A percentile compares a stretch with the other conserved stretches of the same genome.
Conservation (phyloP, 257 asterid species). For the Leptodermis oblonga region DNA sequence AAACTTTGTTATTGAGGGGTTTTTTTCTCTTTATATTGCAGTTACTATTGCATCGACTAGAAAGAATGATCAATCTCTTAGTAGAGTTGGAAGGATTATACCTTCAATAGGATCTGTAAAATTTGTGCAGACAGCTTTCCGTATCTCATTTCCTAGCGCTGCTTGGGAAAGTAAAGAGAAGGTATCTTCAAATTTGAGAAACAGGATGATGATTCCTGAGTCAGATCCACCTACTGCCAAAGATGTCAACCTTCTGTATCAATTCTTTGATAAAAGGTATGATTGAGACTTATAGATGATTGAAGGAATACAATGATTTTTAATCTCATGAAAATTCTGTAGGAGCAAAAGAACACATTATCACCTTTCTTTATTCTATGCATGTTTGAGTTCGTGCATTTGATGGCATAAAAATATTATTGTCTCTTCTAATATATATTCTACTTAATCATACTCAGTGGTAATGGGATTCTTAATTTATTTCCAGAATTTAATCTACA, state of each 20-base stretch:
- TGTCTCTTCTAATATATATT: background rate
- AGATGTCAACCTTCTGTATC: slow-evolving; percentile 56
- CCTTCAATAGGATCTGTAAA: slow-evolving; percentile 39
- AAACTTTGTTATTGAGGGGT: background rate
- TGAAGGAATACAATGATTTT: background rate
- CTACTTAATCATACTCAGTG: background rate
- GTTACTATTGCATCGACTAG: slow-evolving; percentile 33
- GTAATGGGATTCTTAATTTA: background rate
- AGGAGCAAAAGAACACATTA: background rate
- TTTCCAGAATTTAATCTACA: background rate
- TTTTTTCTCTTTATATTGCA: slow-evolving; percentile 16
- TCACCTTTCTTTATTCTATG: background rate
- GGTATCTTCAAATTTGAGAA: slow-evolving; percentile 47
- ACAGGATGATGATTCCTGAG: slow-evolving; percentile 61
- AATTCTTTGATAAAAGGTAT: slow-evolving; percentile 77
- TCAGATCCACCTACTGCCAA: slow-evolving; percentile 65
- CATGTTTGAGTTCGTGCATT: background rate
- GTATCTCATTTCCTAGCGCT: slow-evolving; percentile 61
- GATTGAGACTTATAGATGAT: background rate
- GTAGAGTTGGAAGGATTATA: slow-evolving; percentile 31
- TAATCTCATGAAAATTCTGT: background rate
- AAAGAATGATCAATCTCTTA: slow-evolving; percentile 22
- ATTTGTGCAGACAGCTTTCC: slow-evolving; percentile 41
- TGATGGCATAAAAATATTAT: background rate
- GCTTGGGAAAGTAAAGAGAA: slow-evolving; percentile 49